Evolutionary conservation across 257 asterid species (phyloP).

Genomic region (Ophiorrhiza pumila): DNA sequence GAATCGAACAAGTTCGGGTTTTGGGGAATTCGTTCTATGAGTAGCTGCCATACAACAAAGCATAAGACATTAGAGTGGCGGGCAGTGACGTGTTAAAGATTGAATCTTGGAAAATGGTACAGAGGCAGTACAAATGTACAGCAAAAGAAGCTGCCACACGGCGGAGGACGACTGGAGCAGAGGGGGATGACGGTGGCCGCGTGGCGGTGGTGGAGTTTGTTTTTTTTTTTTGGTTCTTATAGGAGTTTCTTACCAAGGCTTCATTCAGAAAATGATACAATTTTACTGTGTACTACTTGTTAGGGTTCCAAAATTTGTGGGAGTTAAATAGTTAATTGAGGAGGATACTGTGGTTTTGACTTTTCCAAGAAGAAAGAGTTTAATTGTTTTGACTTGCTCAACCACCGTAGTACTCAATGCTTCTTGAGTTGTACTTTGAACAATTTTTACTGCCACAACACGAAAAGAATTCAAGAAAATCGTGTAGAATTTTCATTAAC

Average conservation of each 20-base stretch:
- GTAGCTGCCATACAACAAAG: constrained; percentile 7
- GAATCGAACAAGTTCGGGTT: not conserved
- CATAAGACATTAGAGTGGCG: not conserved
- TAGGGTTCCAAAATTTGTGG: constrained; percentile 14
- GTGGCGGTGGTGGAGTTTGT: not conserved
- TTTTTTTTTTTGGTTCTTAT: not conserved
- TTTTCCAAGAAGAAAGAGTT: not conserved
- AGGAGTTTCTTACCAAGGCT: too few species aligned
- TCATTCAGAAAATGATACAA: too few species aligned
- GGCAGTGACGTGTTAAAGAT: not conserved
- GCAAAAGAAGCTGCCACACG: not conserved
- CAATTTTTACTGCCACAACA: too few species aligned
- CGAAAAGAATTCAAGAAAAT: too few species aligned
- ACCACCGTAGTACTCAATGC: too few species aligned
- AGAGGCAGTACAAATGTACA: not conserved
- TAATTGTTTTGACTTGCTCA: too few species aligned
- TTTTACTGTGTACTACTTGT: too few species aligned
- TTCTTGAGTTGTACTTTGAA: too few species aligned
- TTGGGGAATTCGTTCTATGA: not conserved
- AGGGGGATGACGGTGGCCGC: not conserved
- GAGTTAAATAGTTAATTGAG: not conserved
- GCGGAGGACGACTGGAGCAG: not conserved
- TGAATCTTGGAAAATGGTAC: not conserved
- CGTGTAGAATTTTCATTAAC: too few species aligned
- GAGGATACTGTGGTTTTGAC: not conserved